Evolutionary conservation across 768 basidiomycete species (phyloP).

Genomic region (Calocybe indica): DNA sequence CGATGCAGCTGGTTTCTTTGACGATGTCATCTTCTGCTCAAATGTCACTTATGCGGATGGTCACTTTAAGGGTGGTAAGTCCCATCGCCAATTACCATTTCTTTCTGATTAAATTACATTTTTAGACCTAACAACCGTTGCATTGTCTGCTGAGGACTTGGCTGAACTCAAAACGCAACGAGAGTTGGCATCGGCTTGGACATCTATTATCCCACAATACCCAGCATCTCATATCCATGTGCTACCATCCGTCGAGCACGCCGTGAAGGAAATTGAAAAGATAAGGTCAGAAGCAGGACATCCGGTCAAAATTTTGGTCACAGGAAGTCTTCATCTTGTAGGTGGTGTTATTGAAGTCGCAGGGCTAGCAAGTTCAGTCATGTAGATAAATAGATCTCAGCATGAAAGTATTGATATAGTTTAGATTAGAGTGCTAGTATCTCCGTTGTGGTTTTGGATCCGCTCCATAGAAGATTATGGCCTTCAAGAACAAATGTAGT

Average conservation of each 20-base stretch:
- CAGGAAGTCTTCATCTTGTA: constrained; percentile 90
- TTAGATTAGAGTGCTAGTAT: background rate
- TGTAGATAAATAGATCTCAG: constrained; percentile 26
- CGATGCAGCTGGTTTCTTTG: constrained; percentile 50
- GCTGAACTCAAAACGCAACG: constrained; percentile 67
- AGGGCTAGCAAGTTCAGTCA: constrained; percentile 62
- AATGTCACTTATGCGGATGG: constrained; percentile 94
- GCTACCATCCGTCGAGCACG: constrained; percentile 84
- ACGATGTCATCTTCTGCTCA: constrained; percentile 89
- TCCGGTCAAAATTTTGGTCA: constrained; percentile 63
- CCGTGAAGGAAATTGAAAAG: constrained; percentile 58
- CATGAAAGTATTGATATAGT: background rate
- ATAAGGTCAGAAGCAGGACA: constrained; percentile 23
- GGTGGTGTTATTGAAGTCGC: constrained; percentile 94
- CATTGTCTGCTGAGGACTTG: constrained; percentile 58
- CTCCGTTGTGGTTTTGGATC: constrained; percentile 21
- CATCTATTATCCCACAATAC: constrained; percentile 52
- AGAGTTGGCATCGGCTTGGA: constrained; percentile 74
- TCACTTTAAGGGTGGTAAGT: constrained; percentile 80
- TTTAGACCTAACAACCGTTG: constrained; percentile 72
- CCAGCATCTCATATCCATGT: constrained; percentile 64
- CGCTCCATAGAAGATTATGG: constrained; percentile 47
- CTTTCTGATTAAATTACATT: background rate
- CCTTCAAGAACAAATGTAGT: constrained; percentile 24
- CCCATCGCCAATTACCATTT: background rate